A percentile compares a stretch with the other conserved stretches of the same genome.
phyloP scores from a whole-genome alignment of 2,329 filamentous ascomycete genomes.

The Aspergillus sp. region DNA sequence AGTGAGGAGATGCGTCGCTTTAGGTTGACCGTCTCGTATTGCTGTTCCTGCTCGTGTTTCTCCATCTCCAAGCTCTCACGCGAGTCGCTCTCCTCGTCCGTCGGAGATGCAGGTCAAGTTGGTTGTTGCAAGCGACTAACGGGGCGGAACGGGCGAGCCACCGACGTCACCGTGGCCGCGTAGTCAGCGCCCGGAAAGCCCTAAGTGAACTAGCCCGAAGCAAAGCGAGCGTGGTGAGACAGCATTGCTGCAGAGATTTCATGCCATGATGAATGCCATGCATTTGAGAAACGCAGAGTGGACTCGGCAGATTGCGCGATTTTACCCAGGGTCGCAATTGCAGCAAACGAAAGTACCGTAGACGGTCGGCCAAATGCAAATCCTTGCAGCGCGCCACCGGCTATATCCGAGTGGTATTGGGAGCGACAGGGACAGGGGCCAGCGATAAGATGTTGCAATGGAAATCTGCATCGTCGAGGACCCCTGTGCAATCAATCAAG shows the following conservation, averaged over 20 bases:
- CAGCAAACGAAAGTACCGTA: neutral
- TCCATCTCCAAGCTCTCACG: neutral
- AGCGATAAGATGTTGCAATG: neutral
- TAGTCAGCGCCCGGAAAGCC: neutral
- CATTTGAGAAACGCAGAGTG: neutral
- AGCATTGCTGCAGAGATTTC: neutral
- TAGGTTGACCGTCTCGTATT: neutral
- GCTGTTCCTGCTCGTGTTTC: neutral
- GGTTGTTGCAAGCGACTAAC: neutral
- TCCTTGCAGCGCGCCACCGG: neutral
- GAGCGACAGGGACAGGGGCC: neutral
- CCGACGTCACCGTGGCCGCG: neutral
- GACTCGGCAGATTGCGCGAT: neutral
- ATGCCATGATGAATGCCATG: neutral
- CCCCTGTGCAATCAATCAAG: neutral
- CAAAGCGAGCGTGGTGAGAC: neutral
- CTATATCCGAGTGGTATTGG: neutral
- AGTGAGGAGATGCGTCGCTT: constrained; percentile 8
- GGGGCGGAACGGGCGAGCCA: neutral
- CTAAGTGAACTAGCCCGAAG: neutral
- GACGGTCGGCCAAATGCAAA: neutral
- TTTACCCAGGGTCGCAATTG: neutral
- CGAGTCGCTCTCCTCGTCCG: neutral
- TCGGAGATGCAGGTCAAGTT: neutral
- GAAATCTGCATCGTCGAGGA: neutral